These are phyloP conservation scores for Murraya paniculata DNA, from an alignment of 345 rosid genomes.

Conservation along the genomic window DNA sequence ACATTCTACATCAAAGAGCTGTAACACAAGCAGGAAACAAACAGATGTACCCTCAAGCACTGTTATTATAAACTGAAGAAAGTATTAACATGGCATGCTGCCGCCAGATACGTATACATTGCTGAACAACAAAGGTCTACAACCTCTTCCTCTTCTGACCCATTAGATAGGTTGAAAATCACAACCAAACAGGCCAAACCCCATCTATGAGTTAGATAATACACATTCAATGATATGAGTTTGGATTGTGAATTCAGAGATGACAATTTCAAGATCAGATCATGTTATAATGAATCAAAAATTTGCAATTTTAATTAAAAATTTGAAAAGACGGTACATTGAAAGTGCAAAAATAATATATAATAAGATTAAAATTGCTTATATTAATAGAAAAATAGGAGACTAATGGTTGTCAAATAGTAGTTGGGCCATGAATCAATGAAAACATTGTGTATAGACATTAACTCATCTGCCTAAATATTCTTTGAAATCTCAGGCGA, in stretches of 20 bases:
- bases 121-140: background rate
- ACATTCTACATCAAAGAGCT: background rate
- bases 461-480: background rate
- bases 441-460: background rate
- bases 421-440: background rate
- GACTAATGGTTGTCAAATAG: background rate
- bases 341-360: background rate
- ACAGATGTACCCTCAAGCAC: background rate
- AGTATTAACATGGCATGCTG: background rate
- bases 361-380: background rate
- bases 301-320: background rate
- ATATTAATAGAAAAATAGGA: background rate
- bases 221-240: background rate
- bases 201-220: background rate
- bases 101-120: background rate
- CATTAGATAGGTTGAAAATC: background rate
- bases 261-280: background rate
- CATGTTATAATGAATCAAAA: background rate
- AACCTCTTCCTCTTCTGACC: background rate
- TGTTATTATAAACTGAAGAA: background rate
- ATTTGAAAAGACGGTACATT: background rate
- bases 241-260: background rate
- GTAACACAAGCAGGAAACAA: conserved; percentile 6
- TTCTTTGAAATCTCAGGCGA: background rate
- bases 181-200: background rate